phyloP scores from a whole-genome alignment of 768 basidiomycete genomes.

The Kwoniella heveanensis region DNA sequence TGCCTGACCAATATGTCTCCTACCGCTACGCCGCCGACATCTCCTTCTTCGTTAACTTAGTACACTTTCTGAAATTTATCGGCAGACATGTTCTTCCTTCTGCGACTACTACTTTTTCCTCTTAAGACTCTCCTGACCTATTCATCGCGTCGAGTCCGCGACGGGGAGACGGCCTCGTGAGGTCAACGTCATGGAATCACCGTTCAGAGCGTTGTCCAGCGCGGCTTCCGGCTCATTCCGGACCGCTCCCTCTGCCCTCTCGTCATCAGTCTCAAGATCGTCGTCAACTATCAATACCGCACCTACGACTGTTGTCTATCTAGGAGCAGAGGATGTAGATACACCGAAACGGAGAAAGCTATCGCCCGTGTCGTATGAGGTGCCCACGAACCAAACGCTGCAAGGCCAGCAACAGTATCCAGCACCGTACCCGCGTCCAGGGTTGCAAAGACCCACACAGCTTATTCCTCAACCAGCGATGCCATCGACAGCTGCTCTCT shows the following conservation, averaged over 20 bases:
- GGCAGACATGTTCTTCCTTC: no score
- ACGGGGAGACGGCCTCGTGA: no score
- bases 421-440: background rate
- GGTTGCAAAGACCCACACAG: background rate
- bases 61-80: no score
- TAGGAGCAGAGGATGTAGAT: background rate
- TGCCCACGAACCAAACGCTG: background rate
- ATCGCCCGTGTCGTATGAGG: background rate
- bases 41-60: no score
- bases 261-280: background rate
- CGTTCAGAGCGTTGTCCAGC: background rate
- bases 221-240: background rate
- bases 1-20: no score
- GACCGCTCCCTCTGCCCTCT: background rate
- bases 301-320: no score
- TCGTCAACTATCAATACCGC: background rate
- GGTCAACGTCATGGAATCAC: background rate
- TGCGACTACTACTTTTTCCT: no score
- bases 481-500: constrained; percentile 13
- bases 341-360: background rate
- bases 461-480: background rate
- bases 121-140: no score
- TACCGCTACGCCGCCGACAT: no score
- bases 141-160: no score
- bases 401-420: background rate